Base-by-base conservation (phyloP, 257 asterid species). In the Nicotiana obtusifolia region DNA sequence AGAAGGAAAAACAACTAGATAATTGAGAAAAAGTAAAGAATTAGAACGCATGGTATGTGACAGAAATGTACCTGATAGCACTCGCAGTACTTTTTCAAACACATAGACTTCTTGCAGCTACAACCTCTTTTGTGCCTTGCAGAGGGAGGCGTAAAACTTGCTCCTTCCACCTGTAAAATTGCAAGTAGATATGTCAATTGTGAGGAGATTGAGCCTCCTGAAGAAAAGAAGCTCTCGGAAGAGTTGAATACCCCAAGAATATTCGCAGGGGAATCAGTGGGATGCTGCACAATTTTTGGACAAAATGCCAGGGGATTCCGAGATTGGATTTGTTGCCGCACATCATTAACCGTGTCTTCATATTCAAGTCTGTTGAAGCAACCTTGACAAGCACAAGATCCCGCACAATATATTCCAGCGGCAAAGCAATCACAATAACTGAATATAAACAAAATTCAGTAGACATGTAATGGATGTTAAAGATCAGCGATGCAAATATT, bases 361-460 rank as follows among this genome's bases (percentile, higher is more conserved):
- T 88, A 88, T 77, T 92, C 91, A 11, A 94, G 90, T 86, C 89
- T 86, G 88, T 92, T 94, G 47, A 81, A 89, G 88, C 97, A 94
- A 67, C 85, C 97, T 87, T 89, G 90, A 88, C 97, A 94, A 83
- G 93, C 81, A 89, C 97, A 94, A 77, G 91, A 65, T 19, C 84
- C 97, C 54, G 86, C 91, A 86, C 97, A 94, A 84, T 91, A 92
- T 80, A 87, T 82, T 52, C 92, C 93, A 47, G 95, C 93, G 17
- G 97, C 95, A 91, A 92, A 94, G 89, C 98, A 94, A 85, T 92
- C 93, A 78, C 97, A 94, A 78, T 89, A 92, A 86, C 98, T 94
- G 88, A 88, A 87, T 59, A 76, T 80, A 84, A 84, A 69, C 31
- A 82, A 84, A 82, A 77, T 61, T 82, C 35, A 81, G 81, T 15